Percentiles rank a stretch among this genome's conserved stretches.
Evolutionary conservation across 345 rosid genomes (phyloP).

Genomic region (Bruguiera parviflora): DNA sequence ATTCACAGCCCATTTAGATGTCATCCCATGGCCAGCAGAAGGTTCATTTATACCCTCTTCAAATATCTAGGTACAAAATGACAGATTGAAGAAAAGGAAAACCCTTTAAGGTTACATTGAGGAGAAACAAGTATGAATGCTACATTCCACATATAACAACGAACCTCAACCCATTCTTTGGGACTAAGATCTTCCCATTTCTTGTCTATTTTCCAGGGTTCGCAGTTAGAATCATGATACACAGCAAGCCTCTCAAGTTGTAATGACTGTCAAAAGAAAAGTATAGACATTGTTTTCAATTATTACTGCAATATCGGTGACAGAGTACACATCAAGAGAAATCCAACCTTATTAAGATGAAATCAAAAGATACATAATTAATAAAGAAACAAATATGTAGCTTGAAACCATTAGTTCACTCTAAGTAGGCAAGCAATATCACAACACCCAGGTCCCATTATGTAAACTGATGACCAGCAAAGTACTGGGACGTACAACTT

Average conservation of each 20-base stretch:
- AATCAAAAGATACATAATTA: slow-evolving; percentile 5
- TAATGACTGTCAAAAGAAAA: slow-evolving; percentile 61
- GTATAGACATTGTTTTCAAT: slow-evolving; percentile 21
- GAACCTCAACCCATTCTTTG: slow-evolving; percentile 91
- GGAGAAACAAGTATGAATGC: slow-evolving; percentile 2
- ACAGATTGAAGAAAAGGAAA: slow-evolving; percentile 4
- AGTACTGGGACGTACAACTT: not conserved
- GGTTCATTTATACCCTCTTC: slow-evolving; percentile 93
- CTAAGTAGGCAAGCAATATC: not conserved
- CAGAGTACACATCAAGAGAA: not conserved
- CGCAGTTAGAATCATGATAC: slow-evolving; percentile 83
- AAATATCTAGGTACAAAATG: slow-evolving; percentile 54
- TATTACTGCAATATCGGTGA: slow-evolving; percentile 14
- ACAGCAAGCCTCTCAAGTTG: slow-evolving; percentile 92
- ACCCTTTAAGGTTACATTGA: slow-evolving; percentile 6
- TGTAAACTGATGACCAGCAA: not conserved
- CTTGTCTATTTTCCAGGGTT: slow-evolving; percentile 79
- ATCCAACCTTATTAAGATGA: slow-evolving; percentile 3
- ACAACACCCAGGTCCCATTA: not conserved
- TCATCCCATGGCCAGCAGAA: slow-evolving; percentile 32
- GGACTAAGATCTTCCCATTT: slow-evolving; percentile 92
- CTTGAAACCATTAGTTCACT: not conserved
- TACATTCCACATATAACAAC: slow-evolving; percentile 23
- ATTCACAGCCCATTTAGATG: slow-evolving; percentile 71
- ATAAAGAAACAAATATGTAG: not conserved